Percentiles rank a stretch among this genome's conserved stretches.
Conservation (phyloP, 257 asterid genomes). For the Pogostemon cablin region DNA sequence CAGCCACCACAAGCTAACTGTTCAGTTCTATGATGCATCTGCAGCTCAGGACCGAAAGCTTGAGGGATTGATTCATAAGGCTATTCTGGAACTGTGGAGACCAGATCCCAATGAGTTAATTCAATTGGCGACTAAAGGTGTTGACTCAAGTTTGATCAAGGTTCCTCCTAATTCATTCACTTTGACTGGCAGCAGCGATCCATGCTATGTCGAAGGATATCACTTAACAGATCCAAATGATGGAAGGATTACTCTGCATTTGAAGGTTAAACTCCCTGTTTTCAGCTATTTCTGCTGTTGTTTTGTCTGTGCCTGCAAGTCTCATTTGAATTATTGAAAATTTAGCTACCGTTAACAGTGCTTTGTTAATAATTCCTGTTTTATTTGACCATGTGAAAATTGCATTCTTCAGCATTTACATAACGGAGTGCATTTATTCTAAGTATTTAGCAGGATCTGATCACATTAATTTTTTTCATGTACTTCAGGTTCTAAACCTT, state of each 20-base stretch:
- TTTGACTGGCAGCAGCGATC: constrained; percentile 94
- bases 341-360: background rate
- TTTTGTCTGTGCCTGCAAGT: constrained; percentile 16
- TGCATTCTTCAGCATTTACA: too few relatives aligned
- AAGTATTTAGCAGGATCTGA: background rate
- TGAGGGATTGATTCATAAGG: constrained; percentile 93
- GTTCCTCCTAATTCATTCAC: constrained; percentile 79
- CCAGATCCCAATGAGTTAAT: constrained; percentile 90
- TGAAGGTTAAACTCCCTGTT: constrained; percentile 61
- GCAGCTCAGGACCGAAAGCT: constrained; percentile 93
- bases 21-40: constrained; percentile 90
- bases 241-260: constrained; percentile 88
- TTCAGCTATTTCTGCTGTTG: constrained; percentile 23
- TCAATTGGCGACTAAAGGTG: constrained; percentile 65
- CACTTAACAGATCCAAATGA: constrained; percentile 94
- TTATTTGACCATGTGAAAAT: background rate
- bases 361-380: background rate
- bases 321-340: background rate
- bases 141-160: constrained; percentile 66
- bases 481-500: constrained; percentile 80
- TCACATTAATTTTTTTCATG: constrained; percentile 21
- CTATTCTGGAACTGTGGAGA: constrained; percentile 91
- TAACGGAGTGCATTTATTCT: background rate
- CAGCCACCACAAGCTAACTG: constrained; percentile 94
- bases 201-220: constrained; percentile 95